Evolutionary conservation across 75 land plant species (phyloP).

Genomic region (Larix kaempferi): DNA sequence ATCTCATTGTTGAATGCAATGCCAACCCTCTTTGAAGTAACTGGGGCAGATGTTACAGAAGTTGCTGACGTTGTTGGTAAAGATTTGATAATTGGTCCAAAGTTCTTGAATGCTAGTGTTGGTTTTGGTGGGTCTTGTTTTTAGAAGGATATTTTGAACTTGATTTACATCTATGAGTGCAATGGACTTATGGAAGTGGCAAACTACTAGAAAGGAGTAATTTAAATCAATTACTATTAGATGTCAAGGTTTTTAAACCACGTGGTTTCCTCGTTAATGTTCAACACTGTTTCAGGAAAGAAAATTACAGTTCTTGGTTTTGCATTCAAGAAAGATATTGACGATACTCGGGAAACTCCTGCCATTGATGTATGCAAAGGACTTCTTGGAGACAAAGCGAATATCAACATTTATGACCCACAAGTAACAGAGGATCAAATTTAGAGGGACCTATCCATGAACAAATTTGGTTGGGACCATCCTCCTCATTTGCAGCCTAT

Average conservation of each 20-base stretch:
- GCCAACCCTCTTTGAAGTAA: constrained; percentile 36
- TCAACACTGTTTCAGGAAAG: constrained; percentile 61
- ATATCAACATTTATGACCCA: constrained; percentile 38
- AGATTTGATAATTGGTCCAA: constrained; percentile 32
- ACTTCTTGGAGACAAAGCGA: constrained; percentile 55
- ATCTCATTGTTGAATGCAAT: constrained; percentile 37
- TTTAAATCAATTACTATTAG: constrained; percentile 46
- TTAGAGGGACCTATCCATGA: background rate
- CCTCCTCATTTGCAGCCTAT: constrained; percentile 44
- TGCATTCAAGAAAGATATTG: constrained; percentile 72
- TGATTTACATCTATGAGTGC: constrained; percentile 46
- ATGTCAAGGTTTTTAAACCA: constrained; percentile 48
- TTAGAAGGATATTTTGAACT: constrained; percentile 39
- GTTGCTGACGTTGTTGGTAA: constrained; percentile 33
- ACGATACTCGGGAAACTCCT: constrained; percentile 36
- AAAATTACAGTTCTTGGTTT: constrained; percentile 59
- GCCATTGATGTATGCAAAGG: constrained; percentile 26
- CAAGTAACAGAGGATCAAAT: constrained; percentile 29
- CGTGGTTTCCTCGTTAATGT: constrained; percentile 65
- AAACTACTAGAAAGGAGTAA: constrained; percentile 41
- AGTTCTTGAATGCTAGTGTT: constrained; percentile 15
- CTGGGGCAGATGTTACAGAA: constrained; percentile 14
- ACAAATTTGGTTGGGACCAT: constrained; percentile 54
- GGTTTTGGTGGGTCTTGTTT: constrained; percentile 27
- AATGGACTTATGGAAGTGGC: constrained; percentile 40